Evolutionary conservation across 345 rosid genomes (phyloP).

Genomic region (Arabis hirsuta): DNA sequence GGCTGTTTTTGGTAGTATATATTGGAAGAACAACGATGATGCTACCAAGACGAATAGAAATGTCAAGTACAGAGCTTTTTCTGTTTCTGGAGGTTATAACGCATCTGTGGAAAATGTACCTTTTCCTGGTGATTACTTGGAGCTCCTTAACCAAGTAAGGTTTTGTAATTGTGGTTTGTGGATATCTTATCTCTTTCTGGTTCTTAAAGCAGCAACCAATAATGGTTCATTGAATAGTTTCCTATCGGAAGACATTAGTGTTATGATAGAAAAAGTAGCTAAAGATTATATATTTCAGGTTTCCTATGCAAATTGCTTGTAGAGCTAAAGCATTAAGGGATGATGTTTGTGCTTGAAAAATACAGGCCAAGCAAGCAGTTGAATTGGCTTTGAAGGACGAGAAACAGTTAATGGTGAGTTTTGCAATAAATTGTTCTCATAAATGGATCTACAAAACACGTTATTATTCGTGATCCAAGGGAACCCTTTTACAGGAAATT

Average conservation of each 20-base stretch:
- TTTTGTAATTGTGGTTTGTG: neutral
- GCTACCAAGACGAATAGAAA: conserved; percentile 22
- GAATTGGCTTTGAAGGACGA: conserved; percentile 67
- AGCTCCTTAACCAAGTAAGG: conserved; percentile 78
- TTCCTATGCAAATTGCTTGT: neutral
- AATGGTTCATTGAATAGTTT: neutral
- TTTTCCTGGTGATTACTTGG: conserved; percentile 69
- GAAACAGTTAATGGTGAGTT: conserved; percentile 78
- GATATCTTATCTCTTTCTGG: neutral
- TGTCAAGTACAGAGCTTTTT: conserved; percentile 24
- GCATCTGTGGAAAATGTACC: conserved; percentile 57
- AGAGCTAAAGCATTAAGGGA: conserved; percentile 1
- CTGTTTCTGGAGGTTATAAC: conserved; percentile 49
- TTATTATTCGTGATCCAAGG: conserved; percentile 37
- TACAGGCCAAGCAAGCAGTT: conserved; percentile 77
- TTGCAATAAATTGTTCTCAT: conserved; percentile 7
- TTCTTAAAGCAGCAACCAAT: neutral
- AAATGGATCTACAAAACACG: conserved; percentile 15
- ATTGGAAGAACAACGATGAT: conserved; percentile 38
- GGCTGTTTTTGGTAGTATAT: conserved; percentile 14
- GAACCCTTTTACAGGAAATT: conserved; percentile 70
- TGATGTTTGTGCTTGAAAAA: conserved; percentile 22
- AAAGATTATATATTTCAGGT: conserved; percentile 22
- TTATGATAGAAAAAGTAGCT: conserved; percentile 7
- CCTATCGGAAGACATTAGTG: neutral